Evolutionary conservation across 345 rosid genomes (phyloP).

Genomic region (Ailanthus altissimus): DNA sequence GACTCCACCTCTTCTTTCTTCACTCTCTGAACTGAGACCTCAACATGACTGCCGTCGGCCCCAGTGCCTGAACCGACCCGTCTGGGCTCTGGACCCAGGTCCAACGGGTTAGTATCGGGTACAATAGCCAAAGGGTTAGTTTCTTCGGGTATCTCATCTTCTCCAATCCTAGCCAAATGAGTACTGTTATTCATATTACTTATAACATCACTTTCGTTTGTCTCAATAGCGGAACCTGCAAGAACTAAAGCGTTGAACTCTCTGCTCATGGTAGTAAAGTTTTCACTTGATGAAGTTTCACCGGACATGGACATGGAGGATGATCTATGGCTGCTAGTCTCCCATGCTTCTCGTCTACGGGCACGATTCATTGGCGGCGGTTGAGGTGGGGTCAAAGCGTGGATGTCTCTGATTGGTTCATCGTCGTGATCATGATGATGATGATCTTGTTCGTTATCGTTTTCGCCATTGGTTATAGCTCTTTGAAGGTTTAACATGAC

Average conservation of each 20-base stretch:
- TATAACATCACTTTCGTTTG: conserved; percentile 22
- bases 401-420: conserved; percentile 72
- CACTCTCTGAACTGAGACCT: conserved; percentile 70
- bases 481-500: conserved; percentile 35
- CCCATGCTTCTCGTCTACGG: conserved; percentile 47
- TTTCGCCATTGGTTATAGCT: conserved; percentile 27
- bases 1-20: conserved; percentile 92
- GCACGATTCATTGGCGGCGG: conserved; percentile 44
- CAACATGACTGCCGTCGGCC: conserved; percentile 28
- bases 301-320: conserved; percentile 45
- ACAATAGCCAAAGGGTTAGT: conserved; percentile 87
- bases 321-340: conserved; percentile 46
- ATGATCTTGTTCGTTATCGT: conserved; percentile 10
- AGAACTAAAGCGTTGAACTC: conserved; percentile 96
- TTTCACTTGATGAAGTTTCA: conserved; percentile 59
- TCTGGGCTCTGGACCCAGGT: conserved; percentile 27
- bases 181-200: conserved; percentile 11
- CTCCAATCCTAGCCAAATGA: conserved; percentile 66
- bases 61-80: conserved; percentile 26
- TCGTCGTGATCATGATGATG: conserved; percentile 21
- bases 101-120: conserved; percentile 48
- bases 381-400: conserved; percentile 63
- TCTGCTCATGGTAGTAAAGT: conserved; percentile 86
- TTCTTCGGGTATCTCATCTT: conserved; percentile 59
- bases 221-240: conserved; percentile 65